Evolutionary conservation across 345 rosid species (phyloP), one percentile per base, ranked within the genome.

Genomic region (Moricandia moricandioides): DNA sequence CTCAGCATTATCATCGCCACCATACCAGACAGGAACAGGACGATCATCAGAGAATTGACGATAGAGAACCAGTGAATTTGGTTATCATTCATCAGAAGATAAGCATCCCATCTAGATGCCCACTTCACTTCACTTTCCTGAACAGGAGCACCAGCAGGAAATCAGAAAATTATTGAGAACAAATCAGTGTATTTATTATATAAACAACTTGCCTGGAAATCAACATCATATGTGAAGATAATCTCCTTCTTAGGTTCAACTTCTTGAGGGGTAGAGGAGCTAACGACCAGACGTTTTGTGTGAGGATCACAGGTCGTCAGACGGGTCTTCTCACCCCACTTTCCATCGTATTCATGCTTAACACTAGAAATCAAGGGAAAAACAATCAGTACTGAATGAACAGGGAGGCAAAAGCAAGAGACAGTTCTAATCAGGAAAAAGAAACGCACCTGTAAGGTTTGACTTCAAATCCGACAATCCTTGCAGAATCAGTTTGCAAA

Each of bases 401-500:
- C 40, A 52, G 24, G 16, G 13, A 34, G 13, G 33, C 59, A 9
- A 37, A 21, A 21, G 24, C 31, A 29, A 67, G 40, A 72, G 17
- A 35, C 37, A 5, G 13, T 33, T 31, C 6, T 45, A 47, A 7
- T 39, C 31, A 12, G 3, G 62, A 7, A 34, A 8, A 67, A 66
- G 73, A 24, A 52, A 10, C 82, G 39, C 35, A 95, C 99, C 98
- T 91, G 84, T 75, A 88, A 34, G 96, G 98, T 67, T 86, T 94
- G 63, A 94, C 98, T 83, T 94, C 97, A 77, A 94, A 94, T 62
- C 98, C 98, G 29, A 94, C 98, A 79, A 94, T 94, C 77, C 98
- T 88, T 27, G 97, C 91, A 70, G 89, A 67, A 58, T 88, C 95
- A 7, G 95, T 88, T 66, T 86, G 87, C 9, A 40, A 2, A 81